Evolutionary conservation across 176 grass and related monocot species (phyloP).

Genomic region (Neostapfia colusana): DNA sequence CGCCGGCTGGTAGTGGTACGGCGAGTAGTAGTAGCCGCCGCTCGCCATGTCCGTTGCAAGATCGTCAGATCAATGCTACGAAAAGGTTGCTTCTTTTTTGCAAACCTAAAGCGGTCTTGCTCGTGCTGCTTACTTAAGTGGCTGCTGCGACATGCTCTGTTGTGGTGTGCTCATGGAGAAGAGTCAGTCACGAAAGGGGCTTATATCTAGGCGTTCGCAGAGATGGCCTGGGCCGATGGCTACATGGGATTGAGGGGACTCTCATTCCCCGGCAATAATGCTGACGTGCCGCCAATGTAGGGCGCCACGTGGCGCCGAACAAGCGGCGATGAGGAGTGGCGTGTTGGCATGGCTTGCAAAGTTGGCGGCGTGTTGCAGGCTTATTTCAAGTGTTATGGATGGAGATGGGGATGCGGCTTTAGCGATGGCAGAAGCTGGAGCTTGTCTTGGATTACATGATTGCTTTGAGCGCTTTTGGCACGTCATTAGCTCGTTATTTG

Average conservation of each 20-base stretch:
- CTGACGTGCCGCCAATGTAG: conserved; percentile 19
- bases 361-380: conserved; percentile 8
- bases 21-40: conserved; percentile 37
- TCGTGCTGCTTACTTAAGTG: not conserved
- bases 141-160: not conserved
- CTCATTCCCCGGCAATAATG: not conserved
- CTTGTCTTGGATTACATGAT: not conserved
- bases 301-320: conserved; percentile 25
- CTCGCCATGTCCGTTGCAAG: conserved; percentile 36
- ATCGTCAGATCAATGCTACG: not conserved
- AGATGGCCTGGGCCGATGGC: not conserved
- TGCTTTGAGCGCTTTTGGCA: conserved; percentile 36
- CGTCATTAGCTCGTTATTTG: not conserved
- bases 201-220: conserved; percentile 13
- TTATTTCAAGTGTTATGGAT: not conserved
- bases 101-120: not conserved
- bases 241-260: conserved; percentile 46
- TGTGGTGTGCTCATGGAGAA: not conserved
- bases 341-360: not conserved
- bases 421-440: not conserved
- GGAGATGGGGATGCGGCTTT: not conserved
- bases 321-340: conserved; percentile 1
- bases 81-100: not conserved
- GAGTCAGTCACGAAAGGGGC: not conserved
- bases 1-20: conserved; percentile 42